phyloP scores from a whole-genome alignment of 2,329 filamentous ascomycete species.

The Penicillium paneum region DNA sequence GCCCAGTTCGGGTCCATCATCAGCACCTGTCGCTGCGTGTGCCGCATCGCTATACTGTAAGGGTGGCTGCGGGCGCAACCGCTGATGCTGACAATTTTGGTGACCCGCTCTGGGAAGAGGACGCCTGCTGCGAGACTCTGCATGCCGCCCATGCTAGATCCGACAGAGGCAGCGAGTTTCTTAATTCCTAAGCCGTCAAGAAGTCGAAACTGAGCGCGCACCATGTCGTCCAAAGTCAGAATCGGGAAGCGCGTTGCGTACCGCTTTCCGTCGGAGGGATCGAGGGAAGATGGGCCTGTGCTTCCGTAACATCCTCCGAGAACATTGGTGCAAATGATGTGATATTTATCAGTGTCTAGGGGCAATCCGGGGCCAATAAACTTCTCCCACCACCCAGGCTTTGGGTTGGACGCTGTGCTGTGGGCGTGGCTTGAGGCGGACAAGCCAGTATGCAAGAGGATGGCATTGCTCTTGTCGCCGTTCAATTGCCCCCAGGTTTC shows the following conservation, averaged over 20 bases:
- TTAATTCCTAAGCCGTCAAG: constrained; percentile 74
- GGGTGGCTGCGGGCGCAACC: constrained; percentile 93
- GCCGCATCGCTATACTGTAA: constrained; percentile 97
- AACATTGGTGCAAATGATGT: constrained; percentile 94
- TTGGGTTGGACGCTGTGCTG: constrained; percentile 79
- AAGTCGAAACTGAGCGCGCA: constrained; percentile 86
- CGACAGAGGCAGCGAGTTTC: constrained; percentile 85
- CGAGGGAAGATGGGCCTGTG: constrained; percentile 82
- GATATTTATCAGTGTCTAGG: constrained; percentile 87
- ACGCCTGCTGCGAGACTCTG: constrained; percentile 85
- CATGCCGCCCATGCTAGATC: constrained; percentile 98
- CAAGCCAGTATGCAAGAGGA: constrained; percentile 87
- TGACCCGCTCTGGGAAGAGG: constrained; percentile 77
- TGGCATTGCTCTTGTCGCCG: constrained; percentile 76
- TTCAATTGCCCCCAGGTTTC: constrained; percentile 88
- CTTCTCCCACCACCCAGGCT: constrained; percentile 97
- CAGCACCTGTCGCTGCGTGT: constrained; percentile 93
- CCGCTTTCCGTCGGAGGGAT: constrained; percentile 79
- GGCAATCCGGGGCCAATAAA: constrained; percentile 88
- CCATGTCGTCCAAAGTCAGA: constrained; percentile 95
- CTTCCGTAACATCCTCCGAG: constrained; percentile 94
- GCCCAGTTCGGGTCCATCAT: constrained; percentile 99
- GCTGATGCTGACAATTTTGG: constrained; percentile 80
- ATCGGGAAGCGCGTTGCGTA: constrained; percentile 97
- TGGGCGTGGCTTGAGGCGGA: constrained; percentile 97